These are phyloP conservation scores for Fusarium pilosicola DNA, from an alignment of 2,329 filamentous ascomycete species.

Conservation along the genomic window DNA sequence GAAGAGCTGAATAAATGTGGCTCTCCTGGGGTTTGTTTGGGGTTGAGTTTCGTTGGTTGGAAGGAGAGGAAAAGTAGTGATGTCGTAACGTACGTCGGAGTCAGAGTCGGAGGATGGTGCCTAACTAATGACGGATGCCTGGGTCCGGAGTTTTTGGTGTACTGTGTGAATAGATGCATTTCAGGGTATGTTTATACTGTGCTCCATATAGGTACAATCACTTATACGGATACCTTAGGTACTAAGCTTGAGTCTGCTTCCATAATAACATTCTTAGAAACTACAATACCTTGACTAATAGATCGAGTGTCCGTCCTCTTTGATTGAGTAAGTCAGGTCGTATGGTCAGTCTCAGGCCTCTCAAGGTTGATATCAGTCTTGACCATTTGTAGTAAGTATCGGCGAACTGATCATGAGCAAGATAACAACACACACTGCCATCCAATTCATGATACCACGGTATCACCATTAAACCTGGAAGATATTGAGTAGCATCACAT, in stretches of 20 bases:
- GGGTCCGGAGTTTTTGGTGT: neutral
- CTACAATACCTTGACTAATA: neutral
- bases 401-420: neutral
- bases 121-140: slow-evolving; percentile 28
- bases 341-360: neutral
- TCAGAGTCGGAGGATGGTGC: slow-evolving; percentile 20
- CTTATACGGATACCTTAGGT: neutral
- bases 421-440: neutral
- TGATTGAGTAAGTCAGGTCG: neutral
- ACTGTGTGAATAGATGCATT: slow-evolving; percentile 1
- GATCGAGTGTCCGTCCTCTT: neutral
- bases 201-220: neutral
- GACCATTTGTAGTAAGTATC: neutral
- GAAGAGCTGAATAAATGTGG: slow-evolving; percentile 4
- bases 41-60: neutral
- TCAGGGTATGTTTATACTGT: neutral
- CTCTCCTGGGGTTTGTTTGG: slow-evolving; percentile 10
- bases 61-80: slow-evolving; percentile 2
- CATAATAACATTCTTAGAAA: too few relatives aligned
- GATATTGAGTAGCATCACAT: slow-evolving; percentile 22
- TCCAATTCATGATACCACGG: slow-evolving; percentile 2
- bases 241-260: neutral
- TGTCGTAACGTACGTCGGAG: slow-evolving; percentile 21
- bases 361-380: neutral
- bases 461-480: neutral